These are phyloP conservation scores for Podospora appendiculata DNA, from an alignment of 495 filamentous ascomycete genomes.

Conservation along the genomic window DNA sequence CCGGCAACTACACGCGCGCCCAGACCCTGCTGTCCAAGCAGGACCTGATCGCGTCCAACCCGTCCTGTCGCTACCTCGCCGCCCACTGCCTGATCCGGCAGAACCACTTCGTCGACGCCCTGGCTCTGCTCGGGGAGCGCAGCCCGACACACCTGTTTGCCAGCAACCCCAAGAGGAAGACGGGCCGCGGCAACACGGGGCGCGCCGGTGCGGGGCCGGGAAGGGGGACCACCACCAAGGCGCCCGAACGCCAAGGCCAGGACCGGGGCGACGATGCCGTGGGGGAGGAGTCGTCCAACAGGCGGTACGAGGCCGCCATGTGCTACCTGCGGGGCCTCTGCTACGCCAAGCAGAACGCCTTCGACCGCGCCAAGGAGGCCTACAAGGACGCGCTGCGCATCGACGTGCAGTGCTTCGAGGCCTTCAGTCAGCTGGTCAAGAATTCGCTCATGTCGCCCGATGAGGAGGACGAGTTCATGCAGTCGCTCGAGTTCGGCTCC, in stretches of 20 bases:
- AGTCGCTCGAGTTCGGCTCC: slow-evolving; percentile 83
- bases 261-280: slow-evolving; percentile 49
- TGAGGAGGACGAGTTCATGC: slow-evolving; percentile 90
- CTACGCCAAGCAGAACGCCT: slow-evolving; percentile 95
- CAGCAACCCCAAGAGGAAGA: slow-evolving; percentile 47
- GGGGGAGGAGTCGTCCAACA: slow-evolving; percentile 67
- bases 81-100: slow-evolving; percentile 92
- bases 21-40: slow-evolving; percentile 77
- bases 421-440: slow-evolving; percentile 95
- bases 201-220: slow-evolving; percentile 32
- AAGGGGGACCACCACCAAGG: slow-evolving; percentile 11
- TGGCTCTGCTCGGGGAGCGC: slow-evolving; percentile 82
- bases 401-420: slow-evolving; percentile 97
- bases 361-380: slow-evolving; percentile 94
- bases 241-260: slow-evolving; percentile 25
- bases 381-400: slow-evolving; percentile 96
- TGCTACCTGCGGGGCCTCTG: slow-evolving; percentile 91
- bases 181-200: slow-evolving; percentile 31
- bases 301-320: slow-evolving; percentile 92
- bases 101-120: slow-evolving; percentile 78
- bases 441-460: slow-evolving; percentile 96
- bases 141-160: slow-evolving; percentile 81
- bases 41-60: slow-evolving; percentile 70
- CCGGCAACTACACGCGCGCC: slow-evolving; percentile 87
- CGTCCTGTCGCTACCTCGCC: slow-evolving; percentile 84